Evolutionary conservation across 768 basidiomycete species (phyloP), one percentile per base, ranked within the genome.

Genomic region (Lentinula sp.): DNA sequence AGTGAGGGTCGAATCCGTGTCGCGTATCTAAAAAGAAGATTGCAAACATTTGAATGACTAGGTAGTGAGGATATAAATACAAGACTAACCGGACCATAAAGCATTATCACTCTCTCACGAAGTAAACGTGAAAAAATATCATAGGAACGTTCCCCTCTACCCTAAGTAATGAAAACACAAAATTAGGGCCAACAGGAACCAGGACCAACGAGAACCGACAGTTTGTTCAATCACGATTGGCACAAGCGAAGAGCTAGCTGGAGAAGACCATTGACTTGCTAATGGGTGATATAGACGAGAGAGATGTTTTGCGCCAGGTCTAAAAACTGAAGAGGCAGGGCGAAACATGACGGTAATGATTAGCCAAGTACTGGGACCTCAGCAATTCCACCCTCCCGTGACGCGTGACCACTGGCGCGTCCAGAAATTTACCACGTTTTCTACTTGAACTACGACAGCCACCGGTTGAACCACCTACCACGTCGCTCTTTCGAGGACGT

Each of bases 41-140:
- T 58, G 6, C 43, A 52, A 28, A 28, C 4, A 28, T 28, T 28
- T 60, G 50, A 61, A 59, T 51, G 56, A 28, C 41, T 66, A 64
- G 45, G 65, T 59, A 45, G 49, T 57, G 46, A 20, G 61, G 57
- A 62, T 39, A 43, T 46, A 48, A 37, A 62, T 42, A 52, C 20
- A 33, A 42, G 51, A 79, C 87, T 67, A 69, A 95, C 95, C 15
- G 94, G 90, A 18, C 95, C 95, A 67, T 91, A 90, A 41, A 98
- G 81, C 88, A 98, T 97, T 66, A 98, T 91, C 39, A 98, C 95
- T 54, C 96, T 84, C 70, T 98, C 96, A 64, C 93, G 81, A 42
- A 98, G 79, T 53, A 98, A 81, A 20, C 96, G 85, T 41, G 95
- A 98, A 75, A 94, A 98, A 60, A 98, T 97, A 70, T 98, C 95